phyloP scores from a whole-genome alignment of 495 filamentous ascomycete genomes.

The Trichoderma reesei region DNA sequence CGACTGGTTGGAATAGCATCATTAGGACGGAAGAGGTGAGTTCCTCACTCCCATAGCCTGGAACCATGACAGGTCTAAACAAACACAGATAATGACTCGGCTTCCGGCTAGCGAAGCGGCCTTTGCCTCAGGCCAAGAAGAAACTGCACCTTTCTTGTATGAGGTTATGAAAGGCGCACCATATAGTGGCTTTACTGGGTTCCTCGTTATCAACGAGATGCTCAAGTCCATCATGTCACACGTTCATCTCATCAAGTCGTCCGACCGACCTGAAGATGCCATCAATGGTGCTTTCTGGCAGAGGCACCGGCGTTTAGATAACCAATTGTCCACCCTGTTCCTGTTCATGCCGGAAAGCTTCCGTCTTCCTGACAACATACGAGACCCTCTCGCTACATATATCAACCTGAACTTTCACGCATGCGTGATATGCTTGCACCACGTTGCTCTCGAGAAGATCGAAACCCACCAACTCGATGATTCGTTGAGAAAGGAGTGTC shows the following conservation, averaged over 20 bases:
- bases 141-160: slow-evolving; percentile 23
- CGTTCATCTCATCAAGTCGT: slow-evolving; percentile 27
- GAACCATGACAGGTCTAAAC: neutral
- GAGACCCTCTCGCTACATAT: slow-evolving; percentile 29
- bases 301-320: slow-evolving; percentile 38
- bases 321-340: slow-evolving; percentile 32
- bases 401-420: slow-evolving; percentile 38
- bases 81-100: slow-evolving; percentile 30
- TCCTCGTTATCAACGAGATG: slow-evolving; percentile 29
- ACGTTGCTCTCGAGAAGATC: slow-evolving; percentile 29
- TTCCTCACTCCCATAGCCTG: neutral
- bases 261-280: slow-evolving; percentile 29
- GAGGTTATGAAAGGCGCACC: slow-evolving; percentile 27
- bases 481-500: slow-evolving; percentile 22
- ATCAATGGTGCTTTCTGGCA: slow-evolving; percentile 34
- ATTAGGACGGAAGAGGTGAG: slow-evolving; percentile 32
- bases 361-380: slow-evolving; percentile 27
- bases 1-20: slow-evolving; percentile 37
- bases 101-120: slow-evolving; percentile 37
- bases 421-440: slow-evolving; percentile 34
- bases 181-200: slow-evolving; percentile 33
- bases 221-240: slow-evolving; percentile 34
- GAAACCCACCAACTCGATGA: slow-evolving; percentile 26
- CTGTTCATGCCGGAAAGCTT: slow-evolving; percentile 37
- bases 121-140: slow-evolving; percentile 26